phyloP scores from a whole-genome alignment of 1,284 basidiomycete species.

The Ceratobasidium sp. region DNA sequence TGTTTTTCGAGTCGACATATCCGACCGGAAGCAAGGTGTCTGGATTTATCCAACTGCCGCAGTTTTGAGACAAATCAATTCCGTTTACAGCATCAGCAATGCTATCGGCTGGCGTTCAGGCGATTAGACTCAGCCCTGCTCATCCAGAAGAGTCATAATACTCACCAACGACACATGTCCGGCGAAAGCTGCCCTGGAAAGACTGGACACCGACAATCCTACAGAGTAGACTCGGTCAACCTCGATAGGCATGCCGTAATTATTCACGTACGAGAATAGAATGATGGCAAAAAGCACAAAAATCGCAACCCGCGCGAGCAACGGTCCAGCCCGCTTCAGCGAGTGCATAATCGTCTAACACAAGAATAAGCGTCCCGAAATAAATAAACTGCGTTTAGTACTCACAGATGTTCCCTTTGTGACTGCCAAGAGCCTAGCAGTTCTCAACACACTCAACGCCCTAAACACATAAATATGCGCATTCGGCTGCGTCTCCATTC shows the following conservation, averaged over 20 bases:
- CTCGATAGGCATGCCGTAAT: not conserved
- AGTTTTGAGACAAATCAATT: slow-evolving; percentile 60
- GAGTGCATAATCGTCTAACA: slow-evolving; percentile 89
- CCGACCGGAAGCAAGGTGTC: slow-evolving; percentile 57
- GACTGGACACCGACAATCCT: slow-evolving; percentile 91
- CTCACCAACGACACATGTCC: slow-evolving; percentile 56
- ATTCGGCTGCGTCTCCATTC: slow-evolving; percentile 66
- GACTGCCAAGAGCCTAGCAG: slow-evolving; percentile 82
- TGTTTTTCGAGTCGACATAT: slow-evolving; percentile 58
- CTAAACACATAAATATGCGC: slow-evolving; percentile 88
- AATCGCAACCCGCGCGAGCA: slow-evolving; percentile 87
- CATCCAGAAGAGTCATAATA: slow-evolving; percentile 7
- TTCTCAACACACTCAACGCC: slow-evolving; percentile 87
- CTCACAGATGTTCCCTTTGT: slow-evolving; percentile 90
- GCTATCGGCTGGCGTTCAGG: slow-evolving; percentile 13
- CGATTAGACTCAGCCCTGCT: not conserved
- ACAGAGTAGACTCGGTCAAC: slow-evolving; percentile 1
- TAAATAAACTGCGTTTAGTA: slow-evolving; percentile 34
- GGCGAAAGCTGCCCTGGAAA: slow-evolving; percentile 82
- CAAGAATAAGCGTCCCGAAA: not conserved
- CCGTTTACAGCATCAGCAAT: slow-evolving; percentile 27
- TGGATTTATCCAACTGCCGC: slow-evolving; percentile 80
- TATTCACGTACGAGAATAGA: slow-evolving; percentile 77
- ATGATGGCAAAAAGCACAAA: slow-evolving; percentile 92
- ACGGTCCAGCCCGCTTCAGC: slow-evolving; percentile 87